These are phyloP conservation scores for Alternaria solani DNA, from an alignment of 2,329 filamentous ascomycete species.

Conservation along the genomic window DNA sequence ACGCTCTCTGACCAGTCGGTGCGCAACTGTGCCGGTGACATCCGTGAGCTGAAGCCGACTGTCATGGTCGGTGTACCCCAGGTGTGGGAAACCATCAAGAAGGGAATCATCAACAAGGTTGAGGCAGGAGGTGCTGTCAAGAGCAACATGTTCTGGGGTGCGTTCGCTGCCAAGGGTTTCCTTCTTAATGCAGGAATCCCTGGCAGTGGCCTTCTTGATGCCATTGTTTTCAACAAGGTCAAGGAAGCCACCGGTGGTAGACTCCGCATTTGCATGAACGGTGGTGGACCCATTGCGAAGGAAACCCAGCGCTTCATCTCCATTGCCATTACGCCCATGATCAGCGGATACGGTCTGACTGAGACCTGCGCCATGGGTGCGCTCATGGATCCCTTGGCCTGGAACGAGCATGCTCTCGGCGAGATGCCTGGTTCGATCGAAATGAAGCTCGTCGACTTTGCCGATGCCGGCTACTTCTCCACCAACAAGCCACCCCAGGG, in stretches of 20 bases:
- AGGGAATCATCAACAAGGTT: constrained; percentile 85
- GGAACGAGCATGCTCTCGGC: constrained; percentile 79
- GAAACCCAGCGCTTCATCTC: constrained; percentile 92
- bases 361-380: constrained; percentile 88
- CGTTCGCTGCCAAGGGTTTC: constrained; percentile 68
- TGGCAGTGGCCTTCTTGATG: constrained; percentile 75
- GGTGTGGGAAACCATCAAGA: constrained; percentile 97
- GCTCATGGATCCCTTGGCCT: constrained; percentile 84
- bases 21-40: constrained; percentile 90
- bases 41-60: constrained; percentile 88
- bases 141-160: constrained; percentile 79
- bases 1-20: constrained; percentile 88
- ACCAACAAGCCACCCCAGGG: constrained; percentile 82
- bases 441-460: constrained; percentile 89
- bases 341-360: constrained; percentile 91
- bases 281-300: constrained; percentile 87
- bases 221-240: constrained; percentile 89
- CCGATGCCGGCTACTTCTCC: constrained; percentile 85
- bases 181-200: constrained; percentile 68
- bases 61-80: constrained; percentile 94
- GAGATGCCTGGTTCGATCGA: constrained; percentile 80
- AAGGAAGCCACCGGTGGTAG: constrained; percentile 88
- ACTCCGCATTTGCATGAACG: constrained; percentile 91
- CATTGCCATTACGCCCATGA: constrained; percentile 91
- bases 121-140: constrained; percentile 74